A percentile compares a stretch with the other conserved stretches of the same genome.
phyloP scores from a whole-genome alignment of 139 green algal species.

The Spirogloea muscicola region DNA sequence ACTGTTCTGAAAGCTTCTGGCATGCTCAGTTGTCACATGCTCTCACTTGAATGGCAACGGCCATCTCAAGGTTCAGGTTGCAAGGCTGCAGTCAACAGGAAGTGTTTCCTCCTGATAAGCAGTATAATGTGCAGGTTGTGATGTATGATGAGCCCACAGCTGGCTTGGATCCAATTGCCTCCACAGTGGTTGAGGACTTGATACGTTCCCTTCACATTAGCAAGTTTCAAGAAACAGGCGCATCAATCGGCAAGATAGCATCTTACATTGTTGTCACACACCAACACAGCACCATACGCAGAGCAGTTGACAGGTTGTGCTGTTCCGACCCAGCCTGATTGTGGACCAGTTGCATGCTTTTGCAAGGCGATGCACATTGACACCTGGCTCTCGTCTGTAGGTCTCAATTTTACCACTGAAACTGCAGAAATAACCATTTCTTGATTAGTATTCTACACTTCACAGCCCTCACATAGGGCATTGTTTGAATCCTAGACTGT shows the following conservation, averaged over 20 bases:
- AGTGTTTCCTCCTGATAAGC: too few species aligned
- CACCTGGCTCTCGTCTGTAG: too few species aligned
- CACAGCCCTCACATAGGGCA: not conserved
- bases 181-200: conserved; percentile 94
- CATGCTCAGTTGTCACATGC: too few species aligned
- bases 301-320: conserved; percentile 75
- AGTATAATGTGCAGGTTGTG: conserved; percentile 67
- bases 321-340: too few species aligned
- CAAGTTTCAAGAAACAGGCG: not conserved
- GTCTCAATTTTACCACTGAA: too few species aligned
- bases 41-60: too few species aligned
- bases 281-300: conserved; percentile 91
- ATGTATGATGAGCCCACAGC: conserved; percentile 99
- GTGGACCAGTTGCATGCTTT: too few species aligned
- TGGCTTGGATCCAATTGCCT: conserved; percentile 94
- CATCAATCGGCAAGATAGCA: conserved; percentile 62
- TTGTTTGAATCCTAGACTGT: not conserved
- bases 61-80: too few species aligned
- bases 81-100: too few species aligned
- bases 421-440: too few species aligned
- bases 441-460: conserved; percentile 4
- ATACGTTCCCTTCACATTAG: conserved; percentile 80
- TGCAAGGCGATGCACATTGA: too few species aligned
- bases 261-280: conserved; percentile 98
- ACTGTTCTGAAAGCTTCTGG: too few species aligned